phyloP scores from a whole-genome alignment of 768 basidiomycete genomes.

The Tylopilus intermedius region DNA sequence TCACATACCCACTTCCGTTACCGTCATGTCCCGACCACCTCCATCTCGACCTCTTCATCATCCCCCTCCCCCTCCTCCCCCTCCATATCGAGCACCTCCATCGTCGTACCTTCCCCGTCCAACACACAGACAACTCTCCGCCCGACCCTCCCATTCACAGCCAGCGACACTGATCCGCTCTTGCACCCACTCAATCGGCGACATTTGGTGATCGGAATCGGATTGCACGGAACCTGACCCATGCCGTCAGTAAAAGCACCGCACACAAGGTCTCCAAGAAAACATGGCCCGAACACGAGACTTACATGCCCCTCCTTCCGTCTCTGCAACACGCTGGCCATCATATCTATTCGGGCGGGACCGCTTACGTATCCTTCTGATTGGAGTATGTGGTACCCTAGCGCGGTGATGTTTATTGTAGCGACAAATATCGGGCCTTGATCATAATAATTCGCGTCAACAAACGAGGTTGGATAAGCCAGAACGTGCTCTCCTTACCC shows the following conservation, averaged over 20 bases:
- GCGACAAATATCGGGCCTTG: constrained; percentile 56
- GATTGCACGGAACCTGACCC: constrained; percentile 45
- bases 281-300: constrained; percentile 29
- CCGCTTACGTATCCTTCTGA: constrained; percentile 47
- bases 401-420: constrained; percentile 56
- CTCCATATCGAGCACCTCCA: constrained; percentile 80
- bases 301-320: constrained; percentile 65
- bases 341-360: constrained; percentile 61
- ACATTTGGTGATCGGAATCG: constrained; percentile 51
- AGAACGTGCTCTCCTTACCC: constrained; percentile 39
- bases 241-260: constrained; percentile 32
- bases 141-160: constrained; percentile 70
- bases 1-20: constrained; percentile 13
- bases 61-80: constrained; percentile 47
- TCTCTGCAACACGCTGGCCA: constrained; percentile 49
- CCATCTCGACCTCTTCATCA: constrained; percentile 30
- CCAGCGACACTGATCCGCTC: constrained; percentile 51
- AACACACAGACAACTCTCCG: constrained; percentile 74
- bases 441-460: constrained; percentile 30
- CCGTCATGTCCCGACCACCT: constrained; percentile 20
- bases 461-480: constrained; percentile 13
- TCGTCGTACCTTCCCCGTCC: constrained; percentile 52
- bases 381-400: constrained; percentile 54
- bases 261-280: constrained; percentile 25
- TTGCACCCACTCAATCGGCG: constrained; percentile 52